Evolutionary conservation across 495 filamentous ascomycete genomes (phyloP).

Genomic region (Podospora anserina): DNA sequence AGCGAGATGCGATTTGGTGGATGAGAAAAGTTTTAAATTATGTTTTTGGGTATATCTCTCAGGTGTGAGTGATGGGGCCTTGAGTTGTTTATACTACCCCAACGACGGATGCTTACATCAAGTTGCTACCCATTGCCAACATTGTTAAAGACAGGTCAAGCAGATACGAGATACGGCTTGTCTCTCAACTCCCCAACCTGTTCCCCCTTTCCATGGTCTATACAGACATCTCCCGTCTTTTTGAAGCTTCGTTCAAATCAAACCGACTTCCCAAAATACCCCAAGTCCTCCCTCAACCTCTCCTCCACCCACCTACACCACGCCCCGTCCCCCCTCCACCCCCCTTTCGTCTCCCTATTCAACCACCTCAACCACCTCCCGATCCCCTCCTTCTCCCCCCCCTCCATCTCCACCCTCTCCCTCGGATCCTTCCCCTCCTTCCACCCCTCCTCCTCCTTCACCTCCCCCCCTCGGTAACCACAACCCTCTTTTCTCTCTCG

Average conservation of each 20-base stretch:
- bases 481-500: constrained; percentile 15
- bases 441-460: constrained; percentile 7
- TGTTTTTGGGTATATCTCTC: too few species aligned
- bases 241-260: constrained; percentile 2
- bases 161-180: too few species aligned
- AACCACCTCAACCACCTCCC: constrained; percentile 42
- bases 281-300: constrained; percentile 34
- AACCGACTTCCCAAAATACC: constrained; percentile 36
- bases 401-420: not conserved
- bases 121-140: too few species aligned
- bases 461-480: not conserved
- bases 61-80: too few species aligned
- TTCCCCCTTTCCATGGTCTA: too few species aligned
- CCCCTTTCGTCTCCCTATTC: constrained; percentile 39
- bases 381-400: constrained; percentile 31
- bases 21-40: too few species aligned
- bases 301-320: constrained; percentile 51
- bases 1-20: too few species aligned
- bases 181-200: too few species aligned
- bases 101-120: too few species aligned
- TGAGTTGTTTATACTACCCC: too few species aligned
- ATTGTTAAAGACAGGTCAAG: too few species aligned
- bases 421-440: not conserved
- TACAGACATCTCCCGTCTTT: too few species aligned
- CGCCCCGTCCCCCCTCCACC: constrained; percentile 35